Evolutionary conservation across 352 stramenopile genomes (phyloP).

Genomic region (Phytopythium vexans): DNA sequence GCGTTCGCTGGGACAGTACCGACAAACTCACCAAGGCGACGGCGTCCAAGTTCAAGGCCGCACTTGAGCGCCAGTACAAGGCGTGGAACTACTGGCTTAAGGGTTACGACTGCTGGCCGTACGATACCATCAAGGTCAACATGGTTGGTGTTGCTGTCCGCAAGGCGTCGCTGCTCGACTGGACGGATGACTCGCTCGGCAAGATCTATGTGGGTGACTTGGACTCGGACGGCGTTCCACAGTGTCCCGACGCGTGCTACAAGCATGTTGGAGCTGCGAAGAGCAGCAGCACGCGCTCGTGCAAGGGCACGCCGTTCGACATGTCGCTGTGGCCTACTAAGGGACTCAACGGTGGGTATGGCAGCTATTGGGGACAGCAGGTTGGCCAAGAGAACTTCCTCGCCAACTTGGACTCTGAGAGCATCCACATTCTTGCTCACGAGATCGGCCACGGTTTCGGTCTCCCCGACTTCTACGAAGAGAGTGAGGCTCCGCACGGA

Average conservation of each 20-base stretch:
- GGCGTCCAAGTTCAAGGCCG: slow-evolving; percentile 29
- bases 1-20: slow-evolving; percentile 33
- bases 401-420: slow-evolving; percentile 17
- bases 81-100: slow-evolving; percentile 35
- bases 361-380: too few relatives aligned
- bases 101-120: slow-evolving; percentile 18
- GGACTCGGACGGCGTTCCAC: slow-evolving; percentile 19
- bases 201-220: slow-evolving; percentile 25
- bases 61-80: slow-evolving; percentile 28
- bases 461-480: slow-evolving; percentile 15
- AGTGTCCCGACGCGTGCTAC: slow-evolving; percentile 30
- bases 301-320: slow-evolving; percentile 28
- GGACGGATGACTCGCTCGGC: slow-evolving; percentile 22
- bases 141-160: slow-evolving; percentile 11
- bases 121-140: slow-evolving; percentile 22
- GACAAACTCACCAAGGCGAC: slow-evolving; percentile 27
- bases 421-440: slow-evolving; percentile 19
- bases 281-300: slow-evolving; percentile 17
- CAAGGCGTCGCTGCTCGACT: slow-evolving; percentile 16
- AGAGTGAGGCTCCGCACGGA: too few relatives aligned
- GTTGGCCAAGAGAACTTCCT: slow-evolving; percentile 28
- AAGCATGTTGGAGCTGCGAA: slow-evolving; percentile 6
- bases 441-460: too few relatives aligned
- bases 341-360: slow-evolving; percentile 16
- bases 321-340: slow-evolving; percentile 32